phyloP scores from a whole-genome alignment of 176 grass and related monocot genomes.

The Triticum turgidum region DNA sequence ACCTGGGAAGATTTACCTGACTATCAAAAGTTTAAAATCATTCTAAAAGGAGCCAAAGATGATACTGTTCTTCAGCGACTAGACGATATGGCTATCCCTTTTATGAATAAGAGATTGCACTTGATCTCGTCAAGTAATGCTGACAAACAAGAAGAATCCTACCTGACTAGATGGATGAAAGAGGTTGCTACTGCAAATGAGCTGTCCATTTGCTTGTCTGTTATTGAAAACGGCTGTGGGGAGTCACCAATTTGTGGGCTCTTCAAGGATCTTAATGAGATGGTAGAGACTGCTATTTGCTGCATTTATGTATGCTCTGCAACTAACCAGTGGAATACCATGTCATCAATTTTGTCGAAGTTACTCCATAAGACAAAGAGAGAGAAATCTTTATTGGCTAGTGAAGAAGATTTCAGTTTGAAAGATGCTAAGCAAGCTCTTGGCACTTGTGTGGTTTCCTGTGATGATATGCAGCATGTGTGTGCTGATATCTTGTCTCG shows the following conservation, averaged over 20 bases:
- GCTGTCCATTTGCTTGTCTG: slow-evolving; percentile 65
- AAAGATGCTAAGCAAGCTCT: slow-evolving; percentile 52
- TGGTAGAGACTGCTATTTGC: slow-evolving; percentile 70
- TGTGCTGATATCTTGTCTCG: slow-evolving; percentile 43
- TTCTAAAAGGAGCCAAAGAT: slow-evolving; percentile 78
- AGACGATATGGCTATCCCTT: slow-evolving; percentile 77
- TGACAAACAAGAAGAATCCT: slow-evolving; percentile 51
- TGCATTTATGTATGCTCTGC: slow-evolving; percentile 81
- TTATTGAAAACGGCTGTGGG: slow-evolving; percentile 84
- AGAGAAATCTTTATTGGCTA: slow-evolving; percentile 50
- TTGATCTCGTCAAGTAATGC: slow-evolving; percentile 32
- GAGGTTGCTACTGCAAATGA: slow-evolving; percentile 69
- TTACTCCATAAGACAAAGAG: slow-evolving; percentile 56
- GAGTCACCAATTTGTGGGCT: slow-evolving; percentile 70
- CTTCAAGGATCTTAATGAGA: slow-evolving; percentile 73
- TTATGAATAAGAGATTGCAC: slow-evolving; percentile 61
- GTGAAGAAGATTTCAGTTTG: slow-evolving; percentile 40
- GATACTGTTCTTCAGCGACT: slow-evolving; percentile 66
- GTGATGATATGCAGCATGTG: slow-evolving; percentile 38
- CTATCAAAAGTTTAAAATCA: slow-evolving; percentile 93
- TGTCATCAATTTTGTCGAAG: slow-evolving; percentile 87
- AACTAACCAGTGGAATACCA: slow-evolving; percentile 89
- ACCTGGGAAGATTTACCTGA: slow-evolving; percentile 72
- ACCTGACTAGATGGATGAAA: slow-evolving; percentile 86
- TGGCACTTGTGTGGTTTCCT: slow-evolving; percentile 43